phyloP scores from a whole-genome alignment of 805 yeast species.

The Ogataea populi-albae region DNA sequence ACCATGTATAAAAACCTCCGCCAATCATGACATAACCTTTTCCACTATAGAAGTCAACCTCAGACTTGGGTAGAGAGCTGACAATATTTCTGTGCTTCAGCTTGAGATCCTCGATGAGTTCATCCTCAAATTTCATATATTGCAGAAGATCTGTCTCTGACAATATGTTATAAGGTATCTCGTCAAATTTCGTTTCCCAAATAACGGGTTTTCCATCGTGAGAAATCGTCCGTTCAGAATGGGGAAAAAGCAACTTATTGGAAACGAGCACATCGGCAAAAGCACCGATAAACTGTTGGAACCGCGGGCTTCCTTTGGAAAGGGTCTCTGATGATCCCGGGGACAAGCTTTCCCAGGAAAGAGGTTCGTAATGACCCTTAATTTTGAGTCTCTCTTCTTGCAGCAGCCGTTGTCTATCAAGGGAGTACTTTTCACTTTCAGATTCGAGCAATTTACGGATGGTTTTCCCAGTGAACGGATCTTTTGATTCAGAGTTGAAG shows the following conservation, averaged over 20 bases:
- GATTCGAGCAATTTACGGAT: conserved; percentile 14
- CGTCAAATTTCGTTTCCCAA: conserved; percentile 20
- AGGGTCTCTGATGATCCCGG: neutral
- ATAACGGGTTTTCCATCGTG: conserved; percentile 22
- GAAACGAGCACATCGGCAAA: conserved; percentile 13
- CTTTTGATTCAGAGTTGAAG: conserved; percentile 11
- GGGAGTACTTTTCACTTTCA: conserved; percentile 12
- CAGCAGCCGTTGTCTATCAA: conserved; percentile 10
- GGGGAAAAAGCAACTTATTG: conserved; percentile 18
- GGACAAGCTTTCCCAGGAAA: neutral
- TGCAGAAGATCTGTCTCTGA: conserved; percentile 11
- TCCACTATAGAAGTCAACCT: conserved; percentile 25
- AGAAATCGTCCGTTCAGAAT: conserved; percentile 17
- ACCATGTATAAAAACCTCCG: conserved; percentile 44
- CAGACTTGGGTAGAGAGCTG: conserved; percentile 41
- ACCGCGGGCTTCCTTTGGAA: conserved; percentile 5
- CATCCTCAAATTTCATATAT: conserved; percentile 29
- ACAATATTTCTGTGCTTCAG: conserved; percentile 47
- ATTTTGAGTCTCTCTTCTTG: neutral
- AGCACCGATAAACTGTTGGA: conserved; percentile 7
- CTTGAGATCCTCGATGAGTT: conserved; percentile 44
- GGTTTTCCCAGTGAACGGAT: conserved; percentile 11
- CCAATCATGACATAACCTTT: conserved; percentile 40
- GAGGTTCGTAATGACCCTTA: conserved; percentile 1
- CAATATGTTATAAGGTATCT: conserved; percentile 14